Evolutionary conservation across 2,329 filamentous ascomycete species (phyloP), one percentile per base, ranked within the genome.

Genomic region (Ophiocordyceps australis): DNA sequence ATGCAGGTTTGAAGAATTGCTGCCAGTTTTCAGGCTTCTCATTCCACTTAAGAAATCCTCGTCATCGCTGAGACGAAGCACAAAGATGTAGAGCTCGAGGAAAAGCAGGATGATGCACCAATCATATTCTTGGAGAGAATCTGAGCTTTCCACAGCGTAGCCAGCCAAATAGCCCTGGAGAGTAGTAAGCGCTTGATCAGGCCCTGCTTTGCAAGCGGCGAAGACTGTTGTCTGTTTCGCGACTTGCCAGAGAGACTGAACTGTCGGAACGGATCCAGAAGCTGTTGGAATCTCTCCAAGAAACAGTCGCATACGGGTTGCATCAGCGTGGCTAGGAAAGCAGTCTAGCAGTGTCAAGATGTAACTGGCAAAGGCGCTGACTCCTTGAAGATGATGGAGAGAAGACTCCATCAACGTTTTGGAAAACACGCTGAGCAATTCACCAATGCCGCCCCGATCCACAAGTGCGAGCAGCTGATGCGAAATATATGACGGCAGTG

Each of bases 271-370:
- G 22, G 76, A 70, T 0, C 82, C 79, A 5, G 37, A 33, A 5
- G 34, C 14, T 3, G 42, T 45, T 12, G 47, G 46, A 10, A 54
- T 50, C 27, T 50, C 36, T 15, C 47, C 45, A 21, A 89, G 62
- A 42, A 89, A 95, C 1, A 95, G 58, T 54, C 82, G 86, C 81
- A 95, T 92, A 14, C 85, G 75, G 32, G 94, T 91, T 31, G 94
- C 83, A 41, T 94, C 85, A 4, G 74, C 74, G 31, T 71, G 65
- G 6, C 62, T 57, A 7, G 86, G 83, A 36, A 95, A 95, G 38
- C 83, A 85, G 30, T 79, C 70, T 4, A 95, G 57, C 4, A 98
- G 55, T 1, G 80, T 85, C 20, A 95, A 58, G 3, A 83, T 81
- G 43, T 93, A 95, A 16, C 77, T 81, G 9, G 86, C 82, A 20